A percentile compares a stretch with the other conserved stretches of the same genome.
phyloP scores from a whole-genome alignment of 140 eudicot genomes.

The Cichorium intybus region DNA sequence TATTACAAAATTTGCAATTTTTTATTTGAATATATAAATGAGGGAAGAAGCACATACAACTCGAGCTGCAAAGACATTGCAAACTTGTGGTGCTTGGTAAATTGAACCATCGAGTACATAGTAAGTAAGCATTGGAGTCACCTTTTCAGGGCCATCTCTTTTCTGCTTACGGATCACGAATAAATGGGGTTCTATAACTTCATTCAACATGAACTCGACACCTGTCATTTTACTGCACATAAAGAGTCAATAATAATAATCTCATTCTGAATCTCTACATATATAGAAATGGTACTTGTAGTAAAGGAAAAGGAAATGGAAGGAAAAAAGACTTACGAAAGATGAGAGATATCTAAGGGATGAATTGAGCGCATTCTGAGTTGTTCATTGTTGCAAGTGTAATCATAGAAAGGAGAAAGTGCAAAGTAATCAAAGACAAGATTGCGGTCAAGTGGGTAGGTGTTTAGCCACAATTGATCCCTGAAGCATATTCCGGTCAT shows the following conservation, averaged over 20 bases:
- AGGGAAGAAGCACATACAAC: slow-evolving; percentile 53
- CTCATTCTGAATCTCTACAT: background rate
- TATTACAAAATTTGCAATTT: too few species aligned
- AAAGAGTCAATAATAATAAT: background rate
- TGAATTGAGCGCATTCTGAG: slow-evolving; percentile 76
- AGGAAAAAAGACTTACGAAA: slow-evolving; percentile 50
- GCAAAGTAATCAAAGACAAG: slow-evolving; percentile 89
- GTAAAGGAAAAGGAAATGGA: background rate
- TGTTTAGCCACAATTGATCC: slow-evolving; percentile 80
- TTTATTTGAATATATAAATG: background rate
- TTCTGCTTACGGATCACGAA: slow-evolving; percentile 86
- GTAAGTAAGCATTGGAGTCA: slow-evolving; percentile 81
- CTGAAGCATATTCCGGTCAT: slow-evolving; percentile 93
- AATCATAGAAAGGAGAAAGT: slow-evolving; percentile 81
- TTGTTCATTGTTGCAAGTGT: slow-evolving; percentile 77
- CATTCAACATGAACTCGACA: slow-evolving; percentile 60
- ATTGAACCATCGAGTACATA: slow-evolving; percentile 89
- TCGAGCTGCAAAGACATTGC: slow-evolving; percentile 87
- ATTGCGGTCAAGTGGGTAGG: slow-evolving; percentile 83
- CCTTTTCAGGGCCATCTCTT: slow-evolving; percentile 88
- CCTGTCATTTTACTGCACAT: slow-evolving; percentile 79
- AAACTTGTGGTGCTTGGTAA: slow-evolving; percentile 95
- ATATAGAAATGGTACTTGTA: background rate
- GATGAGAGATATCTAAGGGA: slow-evolving; percentile 84
- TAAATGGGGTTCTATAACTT: slow-evolving; percentile 80